Evolutionary conservation across 345 rosid species (phyloP), one percentile per base, ranked within the genome.

Genomic region (Camelina neglecta): DNA sequence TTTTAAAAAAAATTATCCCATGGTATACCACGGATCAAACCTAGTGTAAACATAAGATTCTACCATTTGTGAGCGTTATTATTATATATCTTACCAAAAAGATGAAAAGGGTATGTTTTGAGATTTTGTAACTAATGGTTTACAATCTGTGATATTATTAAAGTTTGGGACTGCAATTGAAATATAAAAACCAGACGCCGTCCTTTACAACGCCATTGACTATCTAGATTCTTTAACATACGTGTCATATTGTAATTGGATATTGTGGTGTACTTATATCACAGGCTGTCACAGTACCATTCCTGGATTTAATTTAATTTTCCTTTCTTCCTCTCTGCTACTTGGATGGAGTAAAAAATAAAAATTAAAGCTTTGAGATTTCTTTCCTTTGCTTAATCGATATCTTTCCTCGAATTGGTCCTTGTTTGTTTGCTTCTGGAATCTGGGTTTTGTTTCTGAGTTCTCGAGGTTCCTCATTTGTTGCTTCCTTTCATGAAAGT

Each of bases 181-280:
- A 77, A 64, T 36, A 56, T 11, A 71, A 38, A 55, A 55, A 69
- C n/a, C 50, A 11, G 66, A 57, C 59, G 76, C 67, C 67, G 72
- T 71, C 72, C 57, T 65, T 50, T 71, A 72, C 5, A 59, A 31
- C 6, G 49, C 68, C 74, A 77, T 71, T 77, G 81, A 77, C 73
- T 35, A 71, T 65, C 8, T 16, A 65, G 73, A 71, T 77, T 77
- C 57, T 77, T 10, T 39, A 57, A 15, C 21, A 0, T 0, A 66
- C 59, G 65, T 78, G 81, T 78, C 51, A 1, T 11, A 7, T 1
- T 0, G 1, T 0, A 0, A 63, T 60, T 23, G 26, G 70, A n/a
- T 35, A 0, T 0, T 24, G 13, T 60, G 7, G 56, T 44, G 0
- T 60, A 16, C 39, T 45, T 44, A 1, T 12, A 1, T 48, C 69